Evolutionary conservation across 768 basidiomycete species (phyloP).

Genomic region (Ramaria sp.): DNA sequence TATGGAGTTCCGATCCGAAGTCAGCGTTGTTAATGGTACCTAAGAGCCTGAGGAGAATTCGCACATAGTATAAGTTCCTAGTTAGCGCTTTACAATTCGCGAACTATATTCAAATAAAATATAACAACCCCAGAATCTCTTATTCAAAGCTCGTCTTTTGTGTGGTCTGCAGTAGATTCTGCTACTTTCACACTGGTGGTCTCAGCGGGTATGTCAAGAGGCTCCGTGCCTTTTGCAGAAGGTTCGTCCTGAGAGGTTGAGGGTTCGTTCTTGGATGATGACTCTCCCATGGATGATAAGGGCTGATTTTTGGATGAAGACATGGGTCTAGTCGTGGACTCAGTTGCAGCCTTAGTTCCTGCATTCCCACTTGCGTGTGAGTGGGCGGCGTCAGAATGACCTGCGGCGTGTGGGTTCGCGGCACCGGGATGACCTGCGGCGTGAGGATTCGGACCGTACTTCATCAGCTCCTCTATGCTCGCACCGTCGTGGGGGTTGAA

Average conservation of each 20-base stretch:
- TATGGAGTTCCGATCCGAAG: no score
- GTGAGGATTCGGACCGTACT: not conserved
- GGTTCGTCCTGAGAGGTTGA: not conserved
- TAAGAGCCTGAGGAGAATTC: no score
- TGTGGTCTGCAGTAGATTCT: not conserved
- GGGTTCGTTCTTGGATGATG: not conserved
- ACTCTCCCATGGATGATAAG: no score
- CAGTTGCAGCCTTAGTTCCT: not conserved
- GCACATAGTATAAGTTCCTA: no score
- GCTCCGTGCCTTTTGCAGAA: not conserved
- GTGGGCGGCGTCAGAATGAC: not conserved
- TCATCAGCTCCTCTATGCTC: conserved; percentile 3
- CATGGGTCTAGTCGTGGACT: not conserved
- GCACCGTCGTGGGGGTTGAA: conserved; percentile 7
- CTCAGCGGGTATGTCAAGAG: not conserved
- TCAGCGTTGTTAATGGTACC: no score
- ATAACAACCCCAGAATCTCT: not conserved
- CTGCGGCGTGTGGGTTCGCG: not conserved
- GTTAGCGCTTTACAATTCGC: no score
- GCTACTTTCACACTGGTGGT: not conserved
- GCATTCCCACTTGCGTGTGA: not conserved
- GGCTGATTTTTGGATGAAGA: not conserved
- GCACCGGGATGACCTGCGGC: not conserved
- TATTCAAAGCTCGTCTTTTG: not conserved
- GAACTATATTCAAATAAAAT: not conserved